These are phyloP conservation scores for Chrysanthemum seticuspe DNA, from an alignment of 129 eudicot genomes.

Conservation along the genomic window DNA sequence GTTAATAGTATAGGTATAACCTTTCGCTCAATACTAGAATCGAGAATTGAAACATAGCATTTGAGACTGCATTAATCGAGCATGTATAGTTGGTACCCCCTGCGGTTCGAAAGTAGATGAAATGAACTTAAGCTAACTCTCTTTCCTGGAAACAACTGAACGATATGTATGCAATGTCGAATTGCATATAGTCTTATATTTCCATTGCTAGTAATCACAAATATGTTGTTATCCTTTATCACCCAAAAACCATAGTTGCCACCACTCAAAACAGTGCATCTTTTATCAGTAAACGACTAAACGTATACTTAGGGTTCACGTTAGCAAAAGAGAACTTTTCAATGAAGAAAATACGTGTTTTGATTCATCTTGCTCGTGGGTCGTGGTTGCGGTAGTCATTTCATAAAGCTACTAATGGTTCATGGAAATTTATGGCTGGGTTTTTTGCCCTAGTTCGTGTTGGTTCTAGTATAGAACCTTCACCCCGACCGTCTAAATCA, in stretches of 20 bases:
- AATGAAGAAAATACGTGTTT: too few relatives aligned
- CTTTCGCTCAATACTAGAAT: neutral
- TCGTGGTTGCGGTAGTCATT: too few relatives aligned
- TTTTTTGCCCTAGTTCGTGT: too few relatives aligned
- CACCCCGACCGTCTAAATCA: too few relatives aligned
- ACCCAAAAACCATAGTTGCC: constrained; percentile 25
- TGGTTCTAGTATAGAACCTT: too few relatives aligned
- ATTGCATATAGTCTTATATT: constrained; percentile 51
- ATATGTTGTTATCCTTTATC: neutral
- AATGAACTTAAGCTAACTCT: neutral
- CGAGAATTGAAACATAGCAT: neutral
- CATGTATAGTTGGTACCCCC: constrained; percentile 34
- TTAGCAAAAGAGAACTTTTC: too few relatives aligned
- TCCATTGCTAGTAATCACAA: constrained; percentile 41
- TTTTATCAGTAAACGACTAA: too few relatives aligned
- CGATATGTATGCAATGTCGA: neutral
- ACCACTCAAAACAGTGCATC: constrained; percentile 30
- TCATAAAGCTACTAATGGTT: too few relatives aligned
- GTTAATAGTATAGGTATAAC: neutral
- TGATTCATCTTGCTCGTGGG: too few relatives aligned
- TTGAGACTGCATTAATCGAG: neutral
- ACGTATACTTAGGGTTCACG: too few relatives aligned
- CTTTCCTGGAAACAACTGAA: constrained; percentile 2
- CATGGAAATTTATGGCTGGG: too few relatives aligned
- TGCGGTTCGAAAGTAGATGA: constrained; percentile 22